Evolutionary conservation across 192 early-diverging fungal genomes (phyloP), one percentile per base, ranked within the genome.

Genomic region (Coemansia reversa): DNA sequence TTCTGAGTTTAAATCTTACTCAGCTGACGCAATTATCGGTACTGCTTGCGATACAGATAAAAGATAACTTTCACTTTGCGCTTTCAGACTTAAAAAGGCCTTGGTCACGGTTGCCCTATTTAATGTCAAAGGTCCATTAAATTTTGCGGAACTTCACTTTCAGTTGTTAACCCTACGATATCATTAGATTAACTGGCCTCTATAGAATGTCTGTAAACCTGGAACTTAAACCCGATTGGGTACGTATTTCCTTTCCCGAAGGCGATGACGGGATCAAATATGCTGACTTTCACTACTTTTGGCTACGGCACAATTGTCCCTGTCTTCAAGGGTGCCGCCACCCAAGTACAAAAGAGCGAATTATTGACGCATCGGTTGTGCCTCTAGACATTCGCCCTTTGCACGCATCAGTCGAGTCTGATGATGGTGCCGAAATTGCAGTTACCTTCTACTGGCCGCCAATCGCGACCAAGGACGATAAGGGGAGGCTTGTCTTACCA

Each of bases 281-380:
- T 50, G 76, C 81, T 8, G 81, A 83, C 60, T 83, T 62, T 45
- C 81, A 83, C 59, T 83, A 79, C 69, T 83, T 79, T 51, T 83
- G 81, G 81, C 67, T 83, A 16, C 81, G 81, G 1, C 81, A 83
- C 61, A 83, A 83, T 72, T 83, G 81, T 66, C 81, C 52, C 4
- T 83, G 81, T 55, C 69, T 83, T 8, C 62, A 58, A 49, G 81
- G 81, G 47, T 83, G 81, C 45, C 76, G 81, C 11, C 81, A 83
- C 45, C 11, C 51, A 19, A 47, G 39, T 2, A 78, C 81, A 7
- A 71, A 68, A 57, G 81, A 83, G 62, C 81, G 81, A 55, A 23
- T 69, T 23, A 83, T 83, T 24, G 81, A 83, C 24, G 72, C 81
- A 0, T 48, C 73, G 0, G 69, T 72, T 6, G 58, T 83, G 22